Base-by-base conservation (phyloP, 108 stramenopile genomes). In the Thalassiosira profunda region DNA sequence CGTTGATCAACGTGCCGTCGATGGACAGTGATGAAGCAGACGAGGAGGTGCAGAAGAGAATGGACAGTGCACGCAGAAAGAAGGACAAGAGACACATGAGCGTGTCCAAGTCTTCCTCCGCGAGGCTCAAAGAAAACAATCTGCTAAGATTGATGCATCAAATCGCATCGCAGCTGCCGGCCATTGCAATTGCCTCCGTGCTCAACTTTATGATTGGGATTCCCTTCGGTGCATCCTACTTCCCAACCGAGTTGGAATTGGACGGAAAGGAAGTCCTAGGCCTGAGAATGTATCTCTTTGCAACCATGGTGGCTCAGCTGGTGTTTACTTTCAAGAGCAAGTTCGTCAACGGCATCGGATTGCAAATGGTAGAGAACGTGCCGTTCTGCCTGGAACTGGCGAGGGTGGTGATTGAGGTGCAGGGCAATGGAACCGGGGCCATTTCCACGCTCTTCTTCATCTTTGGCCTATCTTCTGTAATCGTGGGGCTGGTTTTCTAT, bases 331-430 rank as follows among this genome's bases (percentile, higher is more conserved):
- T 74, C 42, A 38, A 41, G 17, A 75, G 72, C 12, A 80, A 73
- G 18, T 90, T 93, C 56, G 51, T 65, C 45, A 86, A 79, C 72
- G 70, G 82, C 4, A 46, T 85, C 47, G 88, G 87, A 1, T 49
- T 89, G 54, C 85, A 87, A 71, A 90, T 93, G 92, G 84, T 93
- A 0, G 92, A 93, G 44, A 93, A 93, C 47, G 85, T 90, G 1
- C 88, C 88, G 2, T 93, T 93, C 46, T 82, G 65, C 49, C 77
- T 86, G 24, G 81, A 70, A 14, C 55, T 93, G 12, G 81, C 86
- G 11, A 4, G 70, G 11, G 84, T 85, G 12, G 84, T 74, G 45
- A 84, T 83, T 29, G 40, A 30, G 23, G 51, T 83, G 31, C 84
- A 86, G 58, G 88, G 86, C 0, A 71, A 71, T 33, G 82, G 76